A percentile compares a stretch with the other conserved stretches of the same genome.
Conservation (phyloP, 805 yeast species). For the Metschnikowia bowlesiae region DNA sequence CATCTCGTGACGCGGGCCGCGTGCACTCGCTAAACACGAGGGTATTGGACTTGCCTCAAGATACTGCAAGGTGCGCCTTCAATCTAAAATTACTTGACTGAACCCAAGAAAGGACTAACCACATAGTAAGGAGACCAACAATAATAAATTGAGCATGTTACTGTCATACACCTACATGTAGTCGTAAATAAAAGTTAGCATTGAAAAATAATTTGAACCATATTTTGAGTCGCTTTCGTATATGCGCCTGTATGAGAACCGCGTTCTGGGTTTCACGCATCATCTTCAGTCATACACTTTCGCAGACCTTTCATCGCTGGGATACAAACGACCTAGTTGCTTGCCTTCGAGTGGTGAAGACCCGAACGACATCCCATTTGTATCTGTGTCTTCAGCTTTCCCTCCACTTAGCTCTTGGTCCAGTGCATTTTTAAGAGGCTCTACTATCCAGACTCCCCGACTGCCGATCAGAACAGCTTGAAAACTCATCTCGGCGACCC, state of each 20-base stretch:
- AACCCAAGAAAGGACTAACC: not conserved
- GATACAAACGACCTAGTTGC: no score
- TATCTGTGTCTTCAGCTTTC: not conserved
- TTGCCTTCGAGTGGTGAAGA: not conserved
- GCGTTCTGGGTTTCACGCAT: not conserved
- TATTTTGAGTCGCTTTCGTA: not conserved
- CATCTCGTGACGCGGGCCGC: not conserved
- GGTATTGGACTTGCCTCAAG: not conserved
- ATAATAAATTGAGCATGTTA: not conserved
- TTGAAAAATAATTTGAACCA: not conserved
- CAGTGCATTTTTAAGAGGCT: not conserved
- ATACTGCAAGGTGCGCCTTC: not conserved
- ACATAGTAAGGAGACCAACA: not conserved
- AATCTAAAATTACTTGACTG: not conserved
- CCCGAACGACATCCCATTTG: not conserved
- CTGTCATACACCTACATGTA: accelerated
- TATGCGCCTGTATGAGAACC: conserved; percentile 3
- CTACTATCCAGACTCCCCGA: not conserved
- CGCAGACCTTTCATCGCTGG: not conserved
- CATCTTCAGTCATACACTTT: not conserved
- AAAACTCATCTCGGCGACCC: not conserved
- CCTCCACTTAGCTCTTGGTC: not conserved
- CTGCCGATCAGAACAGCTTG: not conserved
- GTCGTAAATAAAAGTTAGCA: no score
- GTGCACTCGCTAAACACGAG: not conserved